phyloP scores from a whole-genome alignment of 169 alveolate species.

The Blepharisma undulans region DNA sequence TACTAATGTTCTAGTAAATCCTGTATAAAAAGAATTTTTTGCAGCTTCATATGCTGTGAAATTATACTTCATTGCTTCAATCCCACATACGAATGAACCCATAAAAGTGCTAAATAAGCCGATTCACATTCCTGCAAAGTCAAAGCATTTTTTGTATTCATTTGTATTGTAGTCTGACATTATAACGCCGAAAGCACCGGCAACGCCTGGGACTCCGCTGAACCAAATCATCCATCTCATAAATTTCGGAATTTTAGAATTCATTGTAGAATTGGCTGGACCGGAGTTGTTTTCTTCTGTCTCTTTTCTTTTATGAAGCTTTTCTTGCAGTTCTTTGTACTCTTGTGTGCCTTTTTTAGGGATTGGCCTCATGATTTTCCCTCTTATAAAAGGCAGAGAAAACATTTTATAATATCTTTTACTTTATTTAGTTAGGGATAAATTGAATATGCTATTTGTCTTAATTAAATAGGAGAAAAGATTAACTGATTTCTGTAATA shows the following conservation, averaged over 20 bases:
- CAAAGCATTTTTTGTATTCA: background rate
- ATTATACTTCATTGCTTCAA: background rate
- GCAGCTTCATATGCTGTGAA: background rate
- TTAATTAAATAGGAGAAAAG: too few relatives aligned
- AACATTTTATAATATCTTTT: too few relatives aligned
- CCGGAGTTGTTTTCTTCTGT: background rate
- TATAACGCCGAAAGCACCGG: background rate
- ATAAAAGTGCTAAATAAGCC: background rate
- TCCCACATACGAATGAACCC: background rate
- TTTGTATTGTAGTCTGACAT: background rate
- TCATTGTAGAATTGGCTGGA: background rate
- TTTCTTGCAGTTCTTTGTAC: background rate
- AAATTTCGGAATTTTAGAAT: background rate
- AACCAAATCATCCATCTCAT: background rate
- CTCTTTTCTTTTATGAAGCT: background rate
- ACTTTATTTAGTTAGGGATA: too few relatives aligned
- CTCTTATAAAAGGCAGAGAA: background rate
- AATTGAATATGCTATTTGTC: too few relatives aligned
- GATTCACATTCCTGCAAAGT: background rate
- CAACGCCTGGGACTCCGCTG: background rate
- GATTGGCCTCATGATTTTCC: background rate
- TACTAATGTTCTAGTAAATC: background rate
- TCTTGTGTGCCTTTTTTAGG: background rate
- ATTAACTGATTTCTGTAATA: too few relatives aligned
- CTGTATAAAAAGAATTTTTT: background rate